These are phyloP conservation scores for Grifola frondosa DNA, from an alignment of 1,284 basidiomycete species.

Conservation along the genomic window DNA sequence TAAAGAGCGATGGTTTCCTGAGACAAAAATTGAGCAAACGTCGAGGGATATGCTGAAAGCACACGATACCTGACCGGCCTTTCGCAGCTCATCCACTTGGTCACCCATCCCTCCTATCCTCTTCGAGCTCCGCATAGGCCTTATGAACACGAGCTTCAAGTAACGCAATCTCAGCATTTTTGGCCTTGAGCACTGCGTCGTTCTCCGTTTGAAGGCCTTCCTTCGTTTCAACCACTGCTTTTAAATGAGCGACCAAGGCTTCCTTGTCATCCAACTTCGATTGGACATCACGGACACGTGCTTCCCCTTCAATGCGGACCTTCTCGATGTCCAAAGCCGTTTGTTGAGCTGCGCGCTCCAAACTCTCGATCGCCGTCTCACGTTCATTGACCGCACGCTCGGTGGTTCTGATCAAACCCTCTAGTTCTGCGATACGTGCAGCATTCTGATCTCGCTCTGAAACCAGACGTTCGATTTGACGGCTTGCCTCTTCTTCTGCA, in stretches of 20 bases:
- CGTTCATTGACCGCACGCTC: conserved; percentile 52
- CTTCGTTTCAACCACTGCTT: conserved; percentile 52
- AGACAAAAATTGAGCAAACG: conserved; percentile 13
- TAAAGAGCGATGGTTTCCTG: conserved; percentile 92
- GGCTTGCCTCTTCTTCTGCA: conserved; percentile 26
- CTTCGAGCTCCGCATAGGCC: conserved; percentile 51
- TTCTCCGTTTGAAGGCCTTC: conserved; percentile 53
- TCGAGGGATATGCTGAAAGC: too few species aligned
- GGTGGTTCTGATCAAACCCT: conserved; percentile 45
- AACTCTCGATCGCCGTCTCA: conserved; percentile 48
- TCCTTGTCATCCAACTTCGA: conserved; percentile 50
- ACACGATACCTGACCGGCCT: conserved; percentile 74
- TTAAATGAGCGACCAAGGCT: conserved; percentile 45
- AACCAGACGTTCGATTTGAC: conserved; percentile 35
- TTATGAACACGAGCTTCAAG: conserved; percentile 52
- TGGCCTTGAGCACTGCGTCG: conserved; percentile 48
- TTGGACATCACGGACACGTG: conserved; percentile 45
- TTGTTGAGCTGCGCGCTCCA: conserved; percentile 48
- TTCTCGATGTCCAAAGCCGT: conserved; percentile 46
- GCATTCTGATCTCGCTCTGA: conserved; percentile 49
- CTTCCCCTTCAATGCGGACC: conserved; percentile 43
- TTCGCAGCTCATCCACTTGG: conserved; percentile 79
- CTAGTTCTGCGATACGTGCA: conserved; percentile 43
- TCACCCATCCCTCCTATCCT: conserved; percentile 66
- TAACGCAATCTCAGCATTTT: conserved; percentile 55